phyloP scores from a whole-genome alignment of 1,284 basidiomycete species.

The Ganoderma leucocontextum region DNA sequence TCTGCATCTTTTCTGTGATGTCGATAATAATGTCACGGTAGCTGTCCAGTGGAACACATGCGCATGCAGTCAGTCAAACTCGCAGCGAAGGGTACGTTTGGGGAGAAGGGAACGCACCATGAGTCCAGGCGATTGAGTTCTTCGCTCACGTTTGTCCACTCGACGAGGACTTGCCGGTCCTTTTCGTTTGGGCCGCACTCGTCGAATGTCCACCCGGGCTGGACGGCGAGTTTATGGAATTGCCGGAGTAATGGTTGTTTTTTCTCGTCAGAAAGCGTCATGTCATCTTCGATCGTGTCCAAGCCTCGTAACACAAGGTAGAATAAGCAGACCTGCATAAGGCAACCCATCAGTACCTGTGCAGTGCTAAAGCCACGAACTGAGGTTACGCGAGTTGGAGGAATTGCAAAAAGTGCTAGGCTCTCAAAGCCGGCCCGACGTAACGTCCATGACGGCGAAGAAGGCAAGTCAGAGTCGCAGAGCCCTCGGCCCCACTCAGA shows the following conservation, averaged over 20 bases:
- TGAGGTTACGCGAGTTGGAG: not conserved
- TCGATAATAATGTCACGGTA: slow-evolving; percentile 88
- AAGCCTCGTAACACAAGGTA: slow-evolving; percentile 94
- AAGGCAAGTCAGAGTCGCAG: not conserved
- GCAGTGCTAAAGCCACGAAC: not conserved
- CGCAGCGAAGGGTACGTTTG: slow-evolving; percentile 5
- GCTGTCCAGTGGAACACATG: slow-evolving; percentile 48
- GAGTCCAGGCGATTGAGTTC: slow-evolving; percentile 80
- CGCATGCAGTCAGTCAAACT: not conserved
- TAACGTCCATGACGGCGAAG: not conserved
- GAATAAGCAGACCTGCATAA: slow-evolving; percentile 86
- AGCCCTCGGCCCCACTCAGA: not conserved
- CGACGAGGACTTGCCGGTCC: slow-evolving; percentile 87
- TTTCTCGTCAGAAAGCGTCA: slow-evolving; percentile 88
- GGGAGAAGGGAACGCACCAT: slow-evolving; percentile 55
- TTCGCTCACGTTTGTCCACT: slow-evolving; percentile 86
- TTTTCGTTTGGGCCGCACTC: slow-evolving; percentile 90
- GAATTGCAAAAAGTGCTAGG: not conserved
- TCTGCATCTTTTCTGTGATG: slow-evolving; percentile 88
- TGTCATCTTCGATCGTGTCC: slow-evolving; percentile 99
- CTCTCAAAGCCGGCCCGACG: not conserved
- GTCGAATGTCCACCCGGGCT: slow-evolving; percentile 89
- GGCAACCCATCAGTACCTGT: slow-evolving; percentile 4
- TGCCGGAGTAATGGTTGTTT: slow-evolving; percentile 90
- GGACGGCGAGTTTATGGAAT: slow-evolving; percentile 85